Conservation (phyloP, 805 yeast genomes). For the Brettanomyces bruxellensis region DNA sequence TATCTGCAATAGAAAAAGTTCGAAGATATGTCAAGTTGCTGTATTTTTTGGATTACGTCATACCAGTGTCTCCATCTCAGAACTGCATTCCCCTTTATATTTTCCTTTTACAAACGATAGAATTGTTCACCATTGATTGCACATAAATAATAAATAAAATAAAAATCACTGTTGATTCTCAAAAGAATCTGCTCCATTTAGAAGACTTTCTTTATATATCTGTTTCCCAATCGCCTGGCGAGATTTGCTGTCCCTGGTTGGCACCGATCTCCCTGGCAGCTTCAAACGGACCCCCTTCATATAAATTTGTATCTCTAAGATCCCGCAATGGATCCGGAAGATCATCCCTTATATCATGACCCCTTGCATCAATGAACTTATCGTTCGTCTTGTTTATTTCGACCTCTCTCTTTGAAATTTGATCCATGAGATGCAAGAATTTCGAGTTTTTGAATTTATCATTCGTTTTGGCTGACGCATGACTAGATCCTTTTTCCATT, state of each 20-base stretch:
- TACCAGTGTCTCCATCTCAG: too few species aligned
- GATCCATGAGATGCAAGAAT: conserved; percentile 33
- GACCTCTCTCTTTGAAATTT: conserved; percentile 29
- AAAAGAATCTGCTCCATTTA: neutral
- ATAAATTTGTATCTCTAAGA: conserved; percentile 14
- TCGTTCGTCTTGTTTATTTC: conserved; percentile 28
- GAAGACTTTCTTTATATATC: neutral
- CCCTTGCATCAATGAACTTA: conserved; percentile 23
- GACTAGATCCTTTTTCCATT: conserved; percentile 25
- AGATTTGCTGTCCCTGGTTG: conserved; percentile 9
- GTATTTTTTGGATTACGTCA: too few species aligned
- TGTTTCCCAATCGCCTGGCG: conserved; percentile 16
- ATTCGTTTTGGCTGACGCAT: conserved; percentile 22
- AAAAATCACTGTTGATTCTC: too few species aligned
- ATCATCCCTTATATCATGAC: conserved; percentile 4
- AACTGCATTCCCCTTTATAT: too few species aligned
- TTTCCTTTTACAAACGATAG: too few species aligned
- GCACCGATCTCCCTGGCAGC: conserved; percentile 16
- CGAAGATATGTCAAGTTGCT: too few species aligned
- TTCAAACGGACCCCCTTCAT: conserved; percentile 13
- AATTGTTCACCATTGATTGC: too few species aligned
- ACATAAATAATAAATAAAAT: too few species aligned
- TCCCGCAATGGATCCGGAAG: conserved; percentile 11
- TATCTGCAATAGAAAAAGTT: too few species aligned
- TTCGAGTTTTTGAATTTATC: conserved; percentile 31